A percentile compares a stretch with the other conserved stretches of the same genome.
Evolutionary conservation across 2,329 filamentous ascomycete species (phyloP).

Genomic region (Nothophoma quercina): DNA sequence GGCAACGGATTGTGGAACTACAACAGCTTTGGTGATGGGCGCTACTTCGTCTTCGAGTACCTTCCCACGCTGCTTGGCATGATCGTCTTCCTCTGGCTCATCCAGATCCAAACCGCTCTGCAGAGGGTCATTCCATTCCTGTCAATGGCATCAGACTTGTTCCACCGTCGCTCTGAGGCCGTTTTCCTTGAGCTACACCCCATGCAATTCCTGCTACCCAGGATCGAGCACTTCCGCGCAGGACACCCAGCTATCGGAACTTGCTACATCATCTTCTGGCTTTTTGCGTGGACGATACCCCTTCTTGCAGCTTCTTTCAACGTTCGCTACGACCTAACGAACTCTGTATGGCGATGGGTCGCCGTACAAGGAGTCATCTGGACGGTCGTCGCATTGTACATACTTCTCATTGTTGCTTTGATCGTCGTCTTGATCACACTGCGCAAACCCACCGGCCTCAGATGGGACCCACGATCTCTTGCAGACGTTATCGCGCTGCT

Average conservation of each 20-base stretch:
- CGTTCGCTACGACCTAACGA: slow-evolving; percentile 65
- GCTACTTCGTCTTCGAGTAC: slow-evolving; percentile 88
- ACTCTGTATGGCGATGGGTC: slow-evolving; percentile 78
- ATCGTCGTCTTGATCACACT: slow-evolving; percentile 71
- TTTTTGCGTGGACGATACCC: slow-evolving; percentile 80
- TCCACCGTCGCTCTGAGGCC: slow-evolving; percentile 65
- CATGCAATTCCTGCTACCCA: slow-evolving; percentile 72
- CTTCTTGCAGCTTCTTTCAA: slow-evolving; percentile 81
- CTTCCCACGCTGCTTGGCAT: slow-evolving; percentile 80
- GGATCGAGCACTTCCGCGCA: slow-evolving; percentile 70
- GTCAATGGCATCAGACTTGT: slow-evolving; percentile 72
- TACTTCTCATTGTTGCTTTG: slow-evolving; percentile 67
- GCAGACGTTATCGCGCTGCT: slow-evolving; percentile 82
- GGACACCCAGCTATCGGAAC: slow-evolving; percentile 73
- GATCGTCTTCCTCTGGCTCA: slow-evolving; percentile 76
- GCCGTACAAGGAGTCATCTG: slow-evolving; percentile 80
- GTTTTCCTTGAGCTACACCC: slow-evolving; percentile 69
- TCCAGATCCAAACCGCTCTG: slow-evolving; percentile 76
- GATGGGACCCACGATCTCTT: slow-evolving; percentile 84
- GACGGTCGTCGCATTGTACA: slow-evolving; percentile 77
- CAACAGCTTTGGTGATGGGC: slow-evolving; percentile 70
- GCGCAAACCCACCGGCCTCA: slow-evolving; percentile 73
- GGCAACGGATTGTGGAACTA: slow-evolving; percentile 74
- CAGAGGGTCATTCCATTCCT: slow-evolving; percentile 80
- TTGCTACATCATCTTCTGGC: slow-evolving; percentile 75